Conservation (phyloP, 1,284 basidiomycete genomes). For the Cystobasidium sp. region DNA sequence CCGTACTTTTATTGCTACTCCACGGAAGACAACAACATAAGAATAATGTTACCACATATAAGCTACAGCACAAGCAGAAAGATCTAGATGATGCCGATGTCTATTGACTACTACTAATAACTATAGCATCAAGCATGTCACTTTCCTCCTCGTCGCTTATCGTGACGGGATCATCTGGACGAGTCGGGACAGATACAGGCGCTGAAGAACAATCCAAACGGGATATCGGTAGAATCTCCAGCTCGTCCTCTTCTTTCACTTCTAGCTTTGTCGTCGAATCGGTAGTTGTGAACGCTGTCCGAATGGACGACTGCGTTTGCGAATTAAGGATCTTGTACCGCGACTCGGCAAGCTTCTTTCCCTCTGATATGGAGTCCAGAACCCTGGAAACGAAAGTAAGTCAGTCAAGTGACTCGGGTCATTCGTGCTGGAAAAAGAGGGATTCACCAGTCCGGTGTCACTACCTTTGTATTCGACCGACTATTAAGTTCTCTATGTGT, state of each 20-base stretch:
- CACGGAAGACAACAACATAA: background rate
- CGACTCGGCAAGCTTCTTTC: constrained; percentile 39
- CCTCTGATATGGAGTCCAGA: constrained; percentile 34
- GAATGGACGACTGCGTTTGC: constrained; percentile 33
- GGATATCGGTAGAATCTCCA: background rate
- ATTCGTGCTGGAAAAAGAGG: background rate
- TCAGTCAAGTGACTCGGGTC: background rate
- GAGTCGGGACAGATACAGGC: background rate
- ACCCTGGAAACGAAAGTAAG: constrained; percentile 18
- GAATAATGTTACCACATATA: background rate
- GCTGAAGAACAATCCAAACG: background rate
- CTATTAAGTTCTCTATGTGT: constrained; percentile 39
- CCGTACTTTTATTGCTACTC: background rate
- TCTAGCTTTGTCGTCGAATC: background rate
- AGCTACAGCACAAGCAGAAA: background rate
- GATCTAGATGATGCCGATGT: background rate
- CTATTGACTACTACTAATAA: constrained; percentile 33
- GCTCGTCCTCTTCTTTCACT: constrained; percentile 4
- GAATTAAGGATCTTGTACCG: constrained; percentile 24
- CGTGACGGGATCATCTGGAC: background rate
- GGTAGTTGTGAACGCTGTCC: constrained; percentile 11
- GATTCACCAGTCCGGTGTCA: constrained; percentile 36
- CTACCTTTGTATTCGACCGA: constrained; percentile 38
- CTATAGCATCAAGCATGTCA: background rate
- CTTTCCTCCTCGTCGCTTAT: background rate